Conservation (phyloP, 2,329 filamentous ascomycete genomes). For the Ampelomyces quisqualis region DNA sequence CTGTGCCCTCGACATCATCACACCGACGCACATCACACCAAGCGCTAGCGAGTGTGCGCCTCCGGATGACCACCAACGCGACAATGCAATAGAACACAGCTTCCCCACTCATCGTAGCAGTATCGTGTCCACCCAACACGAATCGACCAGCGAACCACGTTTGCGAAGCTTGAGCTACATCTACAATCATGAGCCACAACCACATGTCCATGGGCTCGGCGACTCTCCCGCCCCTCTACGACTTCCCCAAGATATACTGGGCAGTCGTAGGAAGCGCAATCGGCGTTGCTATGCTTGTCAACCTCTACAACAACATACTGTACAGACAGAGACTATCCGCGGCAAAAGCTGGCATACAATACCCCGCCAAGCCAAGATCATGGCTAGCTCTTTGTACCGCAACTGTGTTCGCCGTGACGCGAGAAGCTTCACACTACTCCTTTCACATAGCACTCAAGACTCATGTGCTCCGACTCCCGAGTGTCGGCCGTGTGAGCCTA, state of each 20-base stretch:
- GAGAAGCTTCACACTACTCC: slow-evolving; percentile 56
- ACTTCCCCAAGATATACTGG: slow-evolving; percentile 57
- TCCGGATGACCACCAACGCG: not conserved
- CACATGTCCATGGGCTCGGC: slow-evolving; percentile 40
- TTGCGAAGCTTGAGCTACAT: not conserved
- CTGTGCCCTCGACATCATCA: not conserved
- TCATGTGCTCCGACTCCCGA: slow-evolving; percentile 44
- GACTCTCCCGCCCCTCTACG: slow-evolving; percentile 49
- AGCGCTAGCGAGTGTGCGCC: too few relatives aligned
- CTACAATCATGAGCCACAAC: slow-evolving; percentile 28
- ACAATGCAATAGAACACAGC: not conserved
- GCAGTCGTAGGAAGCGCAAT: slow-evolving; percentile 51
- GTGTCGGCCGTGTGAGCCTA: slow-evolving; percentile 43
- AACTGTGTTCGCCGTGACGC: slow-evolving; percentile 55
- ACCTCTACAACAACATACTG: slow-evolving; percentile 51
- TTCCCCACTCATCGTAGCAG: too few relatives aligned
- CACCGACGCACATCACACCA: not conserved
- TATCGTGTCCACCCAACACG: not conserved
- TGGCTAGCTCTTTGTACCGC: slow-evolving; percentile 52
- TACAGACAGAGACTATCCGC: slow-evolving; percentile 55
- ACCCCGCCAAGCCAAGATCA: slow-evolving; percentile 57
- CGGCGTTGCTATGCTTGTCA: slow-evolving; percentile 47
- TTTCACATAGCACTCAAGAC: slow-evolving; percentile 39
- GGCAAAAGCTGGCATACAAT: slow-evolving; percentile 40
- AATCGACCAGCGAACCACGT: not conserved